Evolutionary conservation across 495 filamentous ascomycete genomes (phyloP), one percentile per base, ranked within the genome.

Genomic region (Talaromyces ruber): DNA sequence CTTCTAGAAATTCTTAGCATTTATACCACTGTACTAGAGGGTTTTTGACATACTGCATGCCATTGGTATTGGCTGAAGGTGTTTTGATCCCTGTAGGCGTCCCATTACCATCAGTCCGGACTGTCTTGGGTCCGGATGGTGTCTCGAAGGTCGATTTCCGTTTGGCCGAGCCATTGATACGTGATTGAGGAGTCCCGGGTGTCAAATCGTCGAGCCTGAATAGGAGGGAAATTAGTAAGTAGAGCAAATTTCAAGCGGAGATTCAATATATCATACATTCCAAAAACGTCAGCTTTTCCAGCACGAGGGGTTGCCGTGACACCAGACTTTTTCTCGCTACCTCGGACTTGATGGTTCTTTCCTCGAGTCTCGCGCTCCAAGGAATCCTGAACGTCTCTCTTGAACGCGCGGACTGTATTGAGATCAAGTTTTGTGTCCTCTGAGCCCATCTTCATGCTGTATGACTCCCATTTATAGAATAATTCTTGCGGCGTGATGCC

Each of bases 401-500:
- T 96, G 64, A 98, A 90, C 47, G 83, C 81, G 59, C 86, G 79
- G 45, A 89, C 81, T 1, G 82, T 89, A 18, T 87, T 81, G 26
- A 92, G 70, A 63, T 85, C 82, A 60, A 93, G 70, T 58, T 83
- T 89, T 47, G 83, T 86, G 64, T 91, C 86, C 22, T 93, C 89
- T 39, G 80, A 67, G 5, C 85, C 85, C 89, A 97, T 94, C 76
- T 93, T 96, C 66, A 98, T 88, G 70, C 86, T 88, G 79, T 97
- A 98, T 0, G 91, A 91, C 68, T 98, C 93, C 94, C 94, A 98
- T 82, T 97, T 96, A 83, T 86, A 97, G 71, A 88, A 96, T 18
- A 97, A 79, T 66, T 98, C 93, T 69, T 97, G 83, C 26, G 83
- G 79, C 29, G 82, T 78, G 61, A 97, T 81, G 21, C 82, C 81